phyloP scores from a whole-genome alignment of 176 grass and related monocot genomes.

The Avena insularis region DNA sequence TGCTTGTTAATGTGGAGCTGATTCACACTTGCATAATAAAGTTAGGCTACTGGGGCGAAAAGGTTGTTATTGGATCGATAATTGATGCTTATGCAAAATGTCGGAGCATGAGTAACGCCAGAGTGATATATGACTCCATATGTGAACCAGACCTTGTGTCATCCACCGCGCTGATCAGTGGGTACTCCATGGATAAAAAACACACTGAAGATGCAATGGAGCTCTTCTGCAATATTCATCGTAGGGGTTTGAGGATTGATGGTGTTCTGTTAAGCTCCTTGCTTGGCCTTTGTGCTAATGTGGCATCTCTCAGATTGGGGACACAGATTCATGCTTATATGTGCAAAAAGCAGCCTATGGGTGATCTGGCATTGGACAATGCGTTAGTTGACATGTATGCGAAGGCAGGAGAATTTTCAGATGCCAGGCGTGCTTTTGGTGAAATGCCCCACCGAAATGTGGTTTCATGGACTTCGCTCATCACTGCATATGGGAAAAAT shows the following conservation, averaged over 20 bases:
- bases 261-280: slow-evolving; percentile 68
- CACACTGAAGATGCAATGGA: slow-evolving; percentile 59
- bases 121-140: slow-evolving; percentile 60
- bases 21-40: slow-evolving; percentile 71
- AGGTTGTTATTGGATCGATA: slow-evolving; percentile 59
- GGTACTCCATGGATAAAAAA: slow-evolving; percentile 62
- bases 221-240: slow-evolving; percentile 65
- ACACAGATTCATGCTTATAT: slow-evolving; percentile 76
- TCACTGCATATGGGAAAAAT: slow-evolving; percentile 70
- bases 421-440: slow-evolving; percentile 67
- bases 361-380: slow-evolving; percentile 69
- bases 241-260: slow-evolving; percentile 52
- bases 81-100: slow-evolving; percentile 82
- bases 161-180: slow-evolving; percentile 77
- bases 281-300: slow-evolving; percentile 71
- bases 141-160: slow-evolving; percentile 60
- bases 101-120: slow-evolving; percentile 57
- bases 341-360: slow-evolving; percentile 53
- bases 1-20: slow-evolving; percentile 44
- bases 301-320: slow-evolving; percentile 59
- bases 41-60: slow-evolving; percentile 62
- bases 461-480: slow-evolving; percentile 91
- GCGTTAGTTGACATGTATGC: slow-evolving; percentile 92
- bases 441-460: slow-evolving; percentile 83
- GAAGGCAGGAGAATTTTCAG: slow-evolving; percentile 69